Evolutionary conservation across 192 early-diverging fungal genomes (phyloP).

Genomic region (Pilobolus umbonatus): DNA sequence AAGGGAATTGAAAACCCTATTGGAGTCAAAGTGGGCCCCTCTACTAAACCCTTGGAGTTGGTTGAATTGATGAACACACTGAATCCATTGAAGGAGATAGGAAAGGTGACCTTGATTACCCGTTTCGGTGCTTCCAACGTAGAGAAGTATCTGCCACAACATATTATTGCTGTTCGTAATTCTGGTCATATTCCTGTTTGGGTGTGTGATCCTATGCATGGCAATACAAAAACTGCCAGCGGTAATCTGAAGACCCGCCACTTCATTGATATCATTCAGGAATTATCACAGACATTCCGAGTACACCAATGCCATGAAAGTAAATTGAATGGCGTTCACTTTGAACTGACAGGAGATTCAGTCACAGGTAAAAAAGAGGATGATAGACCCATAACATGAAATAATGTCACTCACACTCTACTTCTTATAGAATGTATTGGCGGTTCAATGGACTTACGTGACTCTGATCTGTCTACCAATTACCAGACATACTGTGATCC

Average conservation of each 20-base stretch:
- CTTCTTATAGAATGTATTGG: conserved; percentile 70
- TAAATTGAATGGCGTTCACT: conserved; percentile 88
- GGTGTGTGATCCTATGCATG: conserved; percentile 98
- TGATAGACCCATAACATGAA: not conserved
- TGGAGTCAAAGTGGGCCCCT: conserved; percentile 94
- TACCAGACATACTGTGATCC: conserved; percentile 98
- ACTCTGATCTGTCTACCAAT: conserved; percentile 76
- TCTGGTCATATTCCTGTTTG: conserved; percentile 89
- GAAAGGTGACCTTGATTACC: conserved; percentile 94
- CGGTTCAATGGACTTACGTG: conserved; percentile 93
- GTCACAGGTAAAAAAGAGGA: conserved; percentile 64
- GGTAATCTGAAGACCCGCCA: conserved; percentile 88
- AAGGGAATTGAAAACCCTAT: conserved; percentile 96
- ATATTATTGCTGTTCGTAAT: conserved; percentile 85
- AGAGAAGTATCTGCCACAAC: conserved; percentile 72
- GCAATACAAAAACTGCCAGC: conserved; percentile 84
- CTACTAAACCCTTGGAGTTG: conserved; percentile 84
- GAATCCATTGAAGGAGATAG: conserved; percentile 79
- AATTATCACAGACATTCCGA: conserved; percentile 77
- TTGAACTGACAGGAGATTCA: conserved; percentile 94
- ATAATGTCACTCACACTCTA: not conserved
- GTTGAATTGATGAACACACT: conserved; percentile 79
- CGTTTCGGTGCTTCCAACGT: conserved; percentile 90
- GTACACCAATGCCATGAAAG: conserved; percentile 75
- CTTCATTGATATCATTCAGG: conserved; percentile 83